Conservation (phyloP, 345 rosid species). For the Lenwebbia sp. region DNA sequence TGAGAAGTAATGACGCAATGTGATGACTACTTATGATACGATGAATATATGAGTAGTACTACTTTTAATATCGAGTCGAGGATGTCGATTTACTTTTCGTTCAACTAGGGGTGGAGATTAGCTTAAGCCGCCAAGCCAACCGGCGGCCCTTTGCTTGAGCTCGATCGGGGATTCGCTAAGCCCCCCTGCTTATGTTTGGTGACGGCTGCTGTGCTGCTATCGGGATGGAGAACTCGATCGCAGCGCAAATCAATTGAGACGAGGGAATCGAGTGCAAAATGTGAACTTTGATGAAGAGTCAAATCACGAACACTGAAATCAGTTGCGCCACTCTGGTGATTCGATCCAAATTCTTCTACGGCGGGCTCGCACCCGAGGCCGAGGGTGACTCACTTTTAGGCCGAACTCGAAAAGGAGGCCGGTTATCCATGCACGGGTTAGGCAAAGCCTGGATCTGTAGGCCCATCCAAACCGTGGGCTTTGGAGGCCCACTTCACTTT, state of each 20-base stretch:
- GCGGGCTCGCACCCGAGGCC: too few relatives aligned
- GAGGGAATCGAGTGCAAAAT: too few relatives aligned
- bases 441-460: background rate
- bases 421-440: background rate
- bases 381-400: background rate
- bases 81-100: background rate
- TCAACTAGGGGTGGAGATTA: too few relatives aligned
- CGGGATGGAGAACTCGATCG: too few relatives aligned
- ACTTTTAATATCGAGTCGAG: background rate
- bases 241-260: too few relatives aligned
- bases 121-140: too few relatives aligned
- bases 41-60: background rate
- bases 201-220: too few relatives aligned
- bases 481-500: background rate
- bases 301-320: too few relatives aligned
- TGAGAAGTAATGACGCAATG: background rate
- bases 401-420: background rate
- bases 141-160: too few relatives aligned
- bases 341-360: background rate
- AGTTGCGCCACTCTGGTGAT: fast-evolving
- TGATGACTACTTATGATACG: background rate
- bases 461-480: background rate
- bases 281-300: too few relatives aligned
- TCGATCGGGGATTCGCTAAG: too few relatives aligned
- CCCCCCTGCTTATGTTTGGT: too few relatives aligned